phyloP scores from a whole-genome alignment of 2,329 filamentous ascomycete genomes.

The Ceratocystis destructans region DNA sequence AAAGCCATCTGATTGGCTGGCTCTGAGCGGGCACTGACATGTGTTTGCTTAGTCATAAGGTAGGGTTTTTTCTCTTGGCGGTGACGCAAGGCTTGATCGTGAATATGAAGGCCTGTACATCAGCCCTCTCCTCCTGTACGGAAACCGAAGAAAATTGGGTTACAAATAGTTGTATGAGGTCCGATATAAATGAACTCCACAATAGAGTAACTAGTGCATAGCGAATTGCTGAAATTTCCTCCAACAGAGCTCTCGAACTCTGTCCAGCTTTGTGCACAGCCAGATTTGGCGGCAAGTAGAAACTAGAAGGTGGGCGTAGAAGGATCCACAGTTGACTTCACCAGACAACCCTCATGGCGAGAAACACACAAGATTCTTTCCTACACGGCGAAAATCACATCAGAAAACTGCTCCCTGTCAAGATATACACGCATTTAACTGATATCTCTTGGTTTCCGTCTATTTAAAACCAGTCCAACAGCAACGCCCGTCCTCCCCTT shows the following conservation, averaged over 20 bases:
- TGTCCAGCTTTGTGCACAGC: neutral
- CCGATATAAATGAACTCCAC: neutral
- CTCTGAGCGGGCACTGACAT: neutral
- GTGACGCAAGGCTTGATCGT: neutral
- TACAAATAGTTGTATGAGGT: neutral
- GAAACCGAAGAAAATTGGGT: neutral
- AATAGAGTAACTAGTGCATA: neutral
- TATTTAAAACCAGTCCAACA: too few relatives aligned
- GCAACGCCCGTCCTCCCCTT: neutral
- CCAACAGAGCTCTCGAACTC: neutral
- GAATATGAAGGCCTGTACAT: neutral
- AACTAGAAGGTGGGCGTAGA: constrained; percentile 6
- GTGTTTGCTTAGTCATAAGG: neutral
- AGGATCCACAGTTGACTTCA: constrained; percentile 17
- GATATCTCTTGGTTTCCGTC: too few relatives aligned
- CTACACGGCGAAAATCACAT: neutral
- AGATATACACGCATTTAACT: too few relatives aligned
- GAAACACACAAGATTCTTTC: neutral
- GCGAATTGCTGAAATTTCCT: neutral
- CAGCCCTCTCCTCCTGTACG: neutral
- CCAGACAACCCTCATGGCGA: neutral
- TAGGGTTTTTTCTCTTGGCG: neutral
- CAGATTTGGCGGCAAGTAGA: neutral
- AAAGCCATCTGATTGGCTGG: neutral
- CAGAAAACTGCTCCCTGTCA: too few relatives aligned